Conservation (phyloP, 169 alveolate genomes). For the Plasmodium fragile region DNA sequence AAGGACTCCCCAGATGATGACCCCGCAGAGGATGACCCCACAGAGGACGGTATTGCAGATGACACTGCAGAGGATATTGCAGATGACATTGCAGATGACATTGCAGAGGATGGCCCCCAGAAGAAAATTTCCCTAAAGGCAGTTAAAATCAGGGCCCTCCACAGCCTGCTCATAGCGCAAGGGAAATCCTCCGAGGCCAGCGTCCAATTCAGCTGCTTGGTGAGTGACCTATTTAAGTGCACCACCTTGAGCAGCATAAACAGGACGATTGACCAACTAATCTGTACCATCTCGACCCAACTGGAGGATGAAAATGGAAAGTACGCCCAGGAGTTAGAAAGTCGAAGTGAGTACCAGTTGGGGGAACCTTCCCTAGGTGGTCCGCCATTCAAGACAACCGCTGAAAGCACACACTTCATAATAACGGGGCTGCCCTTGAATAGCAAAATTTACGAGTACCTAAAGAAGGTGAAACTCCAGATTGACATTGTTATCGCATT, state of each 20-base stretch:
- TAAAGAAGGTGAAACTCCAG: slow-evolving; percentile 25
- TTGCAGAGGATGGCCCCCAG: neutral
- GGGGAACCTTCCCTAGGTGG: neutral
- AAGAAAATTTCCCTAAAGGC: neutral
- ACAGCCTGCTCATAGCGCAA: slow-evolving; percentile 28
- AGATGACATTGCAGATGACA: neutral
- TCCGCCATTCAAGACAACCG: neutral
- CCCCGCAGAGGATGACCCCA: neutral
- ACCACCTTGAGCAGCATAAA: neutral
- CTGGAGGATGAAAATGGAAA: slow-evolving; percentile 7
- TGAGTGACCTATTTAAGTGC: slow-evolving; percentile 3
- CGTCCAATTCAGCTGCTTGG: neutral
- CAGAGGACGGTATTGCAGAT: neutral
- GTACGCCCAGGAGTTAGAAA: neutral
- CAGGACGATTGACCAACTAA: neutral
- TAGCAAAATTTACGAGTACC: slow-evolving; percentile 6
- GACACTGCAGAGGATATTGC: neutral
- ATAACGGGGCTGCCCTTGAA: slow-evolving; percentile 51
- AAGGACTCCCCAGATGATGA: neutral
- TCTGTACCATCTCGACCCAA: neutral
- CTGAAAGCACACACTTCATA: neutral
- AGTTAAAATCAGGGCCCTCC: slow-evolving; percentile 24
- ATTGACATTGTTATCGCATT: slow-evolving; percentile 31
- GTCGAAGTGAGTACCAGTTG: neutral
- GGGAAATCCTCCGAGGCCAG: neutral